Base-by-base conservation (phyloP, 768 basidiomycete genomes). In the Myochromella boudieri region DNA sequence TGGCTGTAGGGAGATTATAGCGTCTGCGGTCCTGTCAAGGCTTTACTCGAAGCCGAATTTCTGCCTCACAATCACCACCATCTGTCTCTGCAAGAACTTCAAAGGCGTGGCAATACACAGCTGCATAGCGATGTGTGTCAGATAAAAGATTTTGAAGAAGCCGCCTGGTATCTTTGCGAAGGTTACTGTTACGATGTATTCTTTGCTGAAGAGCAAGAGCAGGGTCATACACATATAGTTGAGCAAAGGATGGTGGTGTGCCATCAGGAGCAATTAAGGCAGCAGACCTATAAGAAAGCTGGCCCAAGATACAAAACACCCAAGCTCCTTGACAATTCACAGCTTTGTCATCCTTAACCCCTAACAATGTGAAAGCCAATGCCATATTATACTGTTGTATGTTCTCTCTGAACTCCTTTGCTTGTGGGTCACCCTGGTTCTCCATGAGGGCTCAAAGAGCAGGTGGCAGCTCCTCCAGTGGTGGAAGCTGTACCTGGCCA, bases 1-100 rank as follows among this genome's bases (percentile, higher is more conserved):
- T 34, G 1, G 66, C 61, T 37, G 67, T 70, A 1, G 77, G 76
- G 0, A 72, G 48, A 52, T 79, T 78, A 42, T 80, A 76, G 11
- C 41, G 26, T 1, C 48, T 27, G 3, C 17, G 44, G 25, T 56
- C 55, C 10, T 4, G 15, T 10, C 12, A 15, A 10, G 18, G 0
- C 3, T n/a, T 10, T 18, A 48, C 43, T 6, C 41, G 41, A 1
- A 59, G 38, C 8, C 8, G n/a, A 8, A 59, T 46, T 11, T 22
- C 22, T 12, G 22, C 37, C 5, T 58, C 21, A 4, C 47, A 15
- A 17, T 44, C 46, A 4, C n/a, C n/a, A n/a, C 8, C 0, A 28
- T 24, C 5, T 1, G 41, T 5, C 9, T 55, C 14, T 11, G 21
- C 3, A 1, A 38, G 53, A 2, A 63, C 10, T 4, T 65, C 59